Evolutionary conservation across 1,284 basidiomycete genomes (phyloP).

Genomic region (Fomitopsis pinicola): DNA sequence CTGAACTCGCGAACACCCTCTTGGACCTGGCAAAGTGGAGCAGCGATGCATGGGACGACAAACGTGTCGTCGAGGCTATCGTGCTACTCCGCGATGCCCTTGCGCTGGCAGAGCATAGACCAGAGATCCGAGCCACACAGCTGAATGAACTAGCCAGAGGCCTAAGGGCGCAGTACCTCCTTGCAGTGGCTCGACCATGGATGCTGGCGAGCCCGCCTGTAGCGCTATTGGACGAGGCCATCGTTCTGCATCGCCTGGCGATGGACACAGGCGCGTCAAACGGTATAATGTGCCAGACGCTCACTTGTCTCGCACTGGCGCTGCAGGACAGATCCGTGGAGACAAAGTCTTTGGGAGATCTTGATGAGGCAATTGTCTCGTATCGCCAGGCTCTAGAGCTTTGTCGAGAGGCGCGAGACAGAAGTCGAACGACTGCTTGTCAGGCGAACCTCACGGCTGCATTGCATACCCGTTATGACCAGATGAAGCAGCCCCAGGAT

Average conservation of each 20-base stretch:
- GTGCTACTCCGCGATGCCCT: background rate
- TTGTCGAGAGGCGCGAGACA: background rate
- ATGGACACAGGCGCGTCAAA: background rate
- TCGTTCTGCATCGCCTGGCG: background rate
- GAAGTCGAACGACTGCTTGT: background rate
- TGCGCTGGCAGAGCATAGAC: background rate
- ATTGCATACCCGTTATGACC: background rate
- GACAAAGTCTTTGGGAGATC: background rate
- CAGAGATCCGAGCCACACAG: too few relatives aligned
- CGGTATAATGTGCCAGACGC: background rate
- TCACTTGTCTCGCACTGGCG: background rate
- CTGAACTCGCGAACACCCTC: background rate
- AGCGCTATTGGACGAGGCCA: background rate
- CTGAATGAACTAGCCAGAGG: background rate
- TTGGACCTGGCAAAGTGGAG: background rate
- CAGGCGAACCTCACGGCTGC: background rate
- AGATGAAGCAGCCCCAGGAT: background rate
- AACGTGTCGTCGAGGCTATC: background rate
- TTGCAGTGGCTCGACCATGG: background rate
- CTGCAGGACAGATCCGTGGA: background rate
- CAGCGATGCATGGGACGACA: background rate
- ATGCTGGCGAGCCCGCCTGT: background rate
- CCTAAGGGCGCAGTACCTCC: background rate
- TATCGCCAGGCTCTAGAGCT: background rate
- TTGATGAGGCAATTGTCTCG: background rate